These are phyloP conservation scores for Thymus mandschuricus DNA, from an alignment of 257 asterid species.

Conservation along the genomic window DNA sequence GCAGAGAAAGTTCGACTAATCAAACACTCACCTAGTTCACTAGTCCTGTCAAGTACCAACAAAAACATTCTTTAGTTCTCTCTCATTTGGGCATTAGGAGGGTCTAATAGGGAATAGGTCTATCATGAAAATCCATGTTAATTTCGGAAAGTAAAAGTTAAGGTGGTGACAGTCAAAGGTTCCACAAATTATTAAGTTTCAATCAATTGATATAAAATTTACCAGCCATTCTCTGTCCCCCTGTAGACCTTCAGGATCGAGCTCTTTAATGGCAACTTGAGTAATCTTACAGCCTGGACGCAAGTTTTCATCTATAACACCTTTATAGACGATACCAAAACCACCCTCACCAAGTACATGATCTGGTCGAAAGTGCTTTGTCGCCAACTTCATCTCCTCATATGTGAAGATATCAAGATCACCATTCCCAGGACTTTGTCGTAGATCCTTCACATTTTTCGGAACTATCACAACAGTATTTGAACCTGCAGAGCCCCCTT, in stretches of 20 bases:
- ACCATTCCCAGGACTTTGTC: slow-evolving; percentile 67
- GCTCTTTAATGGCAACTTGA: slow-evolving; percentile 87
- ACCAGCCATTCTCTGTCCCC: slow-evolving; percentile 99
- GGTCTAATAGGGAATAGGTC: background rate
- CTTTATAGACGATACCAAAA: slow-evolving; percentile 88
- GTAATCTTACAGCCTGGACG: slow-evolving; percentile 64
- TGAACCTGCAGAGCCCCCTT: slow-evolving; percentile 47
- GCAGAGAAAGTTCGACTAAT: background rate
- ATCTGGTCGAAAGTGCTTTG: slow-evolving; percentile 83
- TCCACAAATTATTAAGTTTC: background rate
- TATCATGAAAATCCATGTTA: background rate
- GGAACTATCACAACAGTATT: slow-evolving; percentile 55
- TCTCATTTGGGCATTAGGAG: background rate
- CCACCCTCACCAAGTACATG: slow-evolving; percentile 97
- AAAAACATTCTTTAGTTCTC: background rate
- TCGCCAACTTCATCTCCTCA: slow-evolving; percentile 92
- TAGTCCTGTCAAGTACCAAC: background rate
- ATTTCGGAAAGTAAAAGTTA: background rate
- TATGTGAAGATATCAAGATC: slow-evolving; percentile 84
- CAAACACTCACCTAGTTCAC: background rate
- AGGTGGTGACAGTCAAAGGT: background rate
- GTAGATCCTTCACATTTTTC: slow-evolving; percentile 72
- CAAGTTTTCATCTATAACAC: slow-evolving; percentile 73
- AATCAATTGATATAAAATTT: slow-evolving; percentile 19
- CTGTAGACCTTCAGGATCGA: slow-evolving; percentile 88